Evolutionary conservation across 1,284 basidiomycete genomes (phyloP).

Genomic region (Apiotrichum porosum): DNA sequence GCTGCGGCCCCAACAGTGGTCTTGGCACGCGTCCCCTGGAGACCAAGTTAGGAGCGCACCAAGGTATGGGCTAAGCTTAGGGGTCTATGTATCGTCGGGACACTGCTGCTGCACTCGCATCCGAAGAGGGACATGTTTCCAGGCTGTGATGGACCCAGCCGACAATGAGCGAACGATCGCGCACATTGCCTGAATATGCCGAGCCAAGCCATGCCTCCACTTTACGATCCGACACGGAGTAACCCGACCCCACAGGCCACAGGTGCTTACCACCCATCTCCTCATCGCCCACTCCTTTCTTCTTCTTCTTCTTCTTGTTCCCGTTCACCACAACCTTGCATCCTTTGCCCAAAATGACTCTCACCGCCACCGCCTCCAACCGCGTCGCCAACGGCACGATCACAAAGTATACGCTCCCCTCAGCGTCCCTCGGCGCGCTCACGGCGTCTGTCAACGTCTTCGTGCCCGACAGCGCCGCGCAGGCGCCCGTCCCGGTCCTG

Average conservation of each 20-base stretch:
- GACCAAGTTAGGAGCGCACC: too few relatives aligned
- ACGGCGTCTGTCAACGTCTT: constrained; percentile 85
- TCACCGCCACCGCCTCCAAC: constrained; percentile 69
- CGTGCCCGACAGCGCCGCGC: constrained; percentile 63
- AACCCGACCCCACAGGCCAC: too few relatives aligned
- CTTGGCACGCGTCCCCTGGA: too few relatives aligned
- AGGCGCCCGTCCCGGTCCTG: constrained; percentile 68
- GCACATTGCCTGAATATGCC: background rate
- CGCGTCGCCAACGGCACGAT: constrained; percentile 73
- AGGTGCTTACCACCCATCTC: too few relatives aligned
- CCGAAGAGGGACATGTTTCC: too few relatives aligned
- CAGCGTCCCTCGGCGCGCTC: constrained; percentile 70
- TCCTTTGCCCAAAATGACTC: constrained; percentile 45
- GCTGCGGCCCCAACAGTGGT: too few relatives aligned
- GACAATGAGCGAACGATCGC: too few relatives aligned
- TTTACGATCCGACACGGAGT: too few relatives aligned
- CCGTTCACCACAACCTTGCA: background rate
- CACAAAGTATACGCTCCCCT: constrained; percentile 82
- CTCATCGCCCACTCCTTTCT: background rate
- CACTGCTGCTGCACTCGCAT: too few relatives aligned
- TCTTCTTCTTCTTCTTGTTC: background rate
- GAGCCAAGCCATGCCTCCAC: background rate
- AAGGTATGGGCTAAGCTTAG: too few relatives aligned
- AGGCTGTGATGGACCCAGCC: too few relatives aligned
- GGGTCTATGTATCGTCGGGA: too few relatives aligned